Conservation (phyloP, 306 rosid genomes). For the Urtica urens region DNA sequence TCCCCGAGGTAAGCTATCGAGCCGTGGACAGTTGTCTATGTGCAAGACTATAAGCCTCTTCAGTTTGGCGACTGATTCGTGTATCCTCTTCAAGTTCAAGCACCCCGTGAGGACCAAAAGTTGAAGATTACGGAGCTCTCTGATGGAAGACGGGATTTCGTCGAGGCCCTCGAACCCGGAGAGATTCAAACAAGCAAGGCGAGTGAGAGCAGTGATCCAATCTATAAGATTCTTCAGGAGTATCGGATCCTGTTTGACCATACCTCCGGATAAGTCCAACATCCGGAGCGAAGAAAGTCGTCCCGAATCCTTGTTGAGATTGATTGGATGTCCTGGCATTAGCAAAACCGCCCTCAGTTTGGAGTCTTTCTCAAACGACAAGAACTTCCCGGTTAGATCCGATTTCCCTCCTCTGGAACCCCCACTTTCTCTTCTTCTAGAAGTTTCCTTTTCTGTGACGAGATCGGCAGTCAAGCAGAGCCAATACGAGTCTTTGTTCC, state of each 20-base stretch:
- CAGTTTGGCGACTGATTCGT: conserved; percentile 4
- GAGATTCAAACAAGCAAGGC: conserved; percentile 5
- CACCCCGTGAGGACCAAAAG: neutral
- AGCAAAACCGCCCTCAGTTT: conserved; percentile 5
- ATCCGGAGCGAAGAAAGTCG: neutral
- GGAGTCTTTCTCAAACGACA: neutral
- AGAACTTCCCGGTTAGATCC: too few species aligned
- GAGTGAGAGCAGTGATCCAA: conserved; percentile 6
- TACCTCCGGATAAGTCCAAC: conserved; percentile 10
- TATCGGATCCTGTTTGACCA: neutral
- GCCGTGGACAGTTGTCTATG: neutral
- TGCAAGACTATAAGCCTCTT: conserved; percentile 10
- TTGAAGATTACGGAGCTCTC: conserved; percentile 5
- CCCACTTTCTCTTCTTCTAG: neutral
- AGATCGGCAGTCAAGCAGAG: conserved; percentile 6
- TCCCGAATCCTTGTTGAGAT: neutral
- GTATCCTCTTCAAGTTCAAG: neutral
- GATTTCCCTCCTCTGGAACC: too few species aligned
- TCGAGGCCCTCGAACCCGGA: neutral
- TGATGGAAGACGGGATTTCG: conserved; percentile 4
- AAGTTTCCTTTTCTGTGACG: neutral
- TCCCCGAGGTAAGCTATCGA: conserved; percentile 3
- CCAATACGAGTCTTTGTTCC: conserved; percentile 2
- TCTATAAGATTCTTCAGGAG: neutral
- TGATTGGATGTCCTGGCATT: neutral